Evolutionary conservation across 2,329 filamentous ascomycete genomes (phyloP), one percentile per base, ranked within the genome.

Genomic region (Didymella segeticola): DNA sequence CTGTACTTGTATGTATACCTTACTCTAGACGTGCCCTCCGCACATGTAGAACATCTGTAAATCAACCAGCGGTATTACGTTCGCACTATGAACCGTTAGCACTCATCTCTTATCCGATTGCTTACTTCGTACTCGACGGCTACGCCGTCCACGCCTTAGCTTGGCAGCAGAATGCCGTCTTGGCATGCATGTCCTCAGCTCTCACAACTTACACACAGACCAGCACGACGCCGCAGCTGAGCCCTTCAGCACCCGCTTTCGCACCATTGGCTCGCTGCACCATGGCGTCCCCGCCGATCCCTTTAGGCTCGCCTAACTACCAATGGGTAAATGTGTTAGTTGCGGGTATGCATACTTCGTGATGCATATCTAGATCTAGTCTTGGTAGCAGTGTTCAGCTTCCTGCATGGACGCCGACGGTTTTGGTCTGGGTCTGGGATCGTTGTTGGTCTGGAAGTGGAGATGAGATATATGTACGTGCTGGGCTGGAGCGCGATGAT

Each of bases 1-100:
- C n/a, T 56, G 47, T 56, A 56, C 42, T 50, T 43, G 52, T 56
- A 50, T 56, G 47, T 55, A 50, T 50, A 33, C 31, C 23, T 14
- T 37, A 41, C 30, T 23, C n/a, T 45, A 41, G 51, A 49, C 23
- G 7, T 48, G 43, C 43, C 48, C 51, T 30, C 20, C 29, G 33
- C 15, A 39, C n/a, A 43, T 53, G 43, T 48, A 53, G 43, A 53
- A 43, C 19, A 48, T 39, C 22, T 48, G 43, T 48, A 53, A 43
- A 43, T 48, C 43, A 31, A 33, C 26, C 10, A n/a, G n/a, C n/a
- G n/a, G n/a, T n/a, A n/a, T n/a, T n/a, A n/a, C n/a, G n/a, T n/a
- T n/a, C n/a, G n/a, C n/a, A n/a, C n/a, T n/a, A n/a, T n/a, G n/a
- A n/a, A n/a, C n/a, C n/a, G n/a, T n/a, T n/a, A n/a, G n/a, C n/a